Evolutionary conservation across 345 rosid species (phyloP).

Genomic region (Pugionium cornutum): DNA sequence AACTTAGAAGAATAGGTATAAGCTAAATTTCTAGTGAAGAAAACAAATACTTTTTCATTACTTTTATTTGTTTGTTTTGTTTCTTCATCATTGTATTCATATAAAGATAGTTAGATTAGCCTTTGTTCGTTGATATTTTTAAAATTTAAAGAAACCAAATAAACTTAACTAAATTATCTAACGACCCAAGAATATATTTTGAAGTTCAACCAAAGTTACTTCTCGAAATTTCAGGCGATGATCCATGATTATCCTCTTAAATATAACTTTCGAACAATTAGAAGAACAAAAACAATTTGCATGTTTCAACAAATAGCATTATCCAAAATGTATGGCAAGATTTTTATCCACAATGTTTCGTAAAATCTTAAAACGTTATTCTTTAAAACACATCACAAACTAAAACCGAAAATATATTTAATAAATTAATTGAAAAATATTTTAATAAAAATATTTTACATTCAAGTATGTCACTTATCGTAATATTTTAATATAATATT

Average conservation of each 20-base stretch:
- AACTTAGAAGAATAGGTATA: neutral
- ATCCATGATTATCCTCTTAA: slow-evolving; percentile 15
- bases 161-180: neutral
- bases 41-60: neutral
- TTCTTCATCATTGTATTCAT: neutral
- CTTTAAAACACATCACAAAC: slow-evolving; percentile 12
- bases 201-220: neutral
- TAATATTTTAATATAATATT: no score
- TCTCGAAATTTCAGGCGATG: slow-evolving; percentile 16
- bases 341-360: slow-evolving; percentile 29
- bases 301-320: slow-evolving; percentile 1
- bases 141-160: neutral
- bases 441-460: no score
- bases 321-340: slow-evolving; percentile 28
- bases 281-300: neutral
- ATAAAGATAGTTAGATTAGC: neutral
- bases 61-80: neutral
- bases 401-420: slow-evolving; percentile 20
- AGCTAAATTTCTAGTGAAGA: neutral
- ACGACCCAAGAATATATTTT: neutral
- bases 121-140: neutral
- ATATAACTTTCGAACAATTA: neutral
- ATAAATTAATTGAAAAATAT: neutral
- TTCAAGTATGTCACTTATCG: no score
- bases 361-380: neutral